Base-by-base conservation (phyloP, 495 filamentous ascomycete genomes). In the Aspergillus coremiiformis region DNA sequence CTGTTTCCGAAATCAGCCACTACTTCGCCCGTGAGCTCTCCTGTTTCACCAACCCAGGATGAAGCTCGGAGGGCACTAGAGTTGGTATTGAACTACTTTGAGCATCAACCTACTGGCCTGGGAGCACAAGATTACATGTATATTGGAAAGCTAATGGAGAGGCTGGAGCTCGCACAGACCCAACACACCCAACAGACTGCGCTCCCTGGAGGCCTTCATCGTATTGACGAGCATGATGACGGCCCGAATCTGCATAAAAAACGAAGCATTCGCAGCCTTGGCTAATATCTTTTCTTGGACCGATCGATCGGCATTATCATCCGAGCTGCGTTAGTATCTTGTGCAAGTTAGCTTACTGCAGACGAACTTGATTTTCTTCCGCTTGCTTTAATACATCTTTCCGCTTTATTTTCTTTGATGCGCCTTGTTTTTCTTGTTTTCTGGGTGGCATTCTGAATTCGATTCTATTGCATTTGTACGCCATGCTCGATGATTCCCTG, bases 61-160 rank as follows among this genome's bases (percentile, higher is more conserved):
- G 92, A 98, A 63, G 93, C 93, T 0, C 77, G 84, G 23, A 79
- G 80, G 30, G 94, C 93, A 2, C 77, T 96, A 19, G 90, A 96
- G 61, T 79, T 92, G 11, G 78, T 97, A 1, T 80, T 95, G 69
- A 85, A 76, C 47, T 97, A 90, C 65, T 87, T 96, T 67, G 78
- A 87, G 56, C 80, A 84, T 41, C 83, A 89, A 58, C 82, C 85
- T 1, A 64, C 79, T 1, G 82, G 79, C 1, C 79, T 84, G 0
- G 79, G 84, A 19, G 84, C 89, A 26, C 83, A 90, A 63, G 93
- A 97, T 54, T 94, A 86, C 65, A 56, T 90, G 46, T 82, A 83
- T 27, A 85, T 98, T 45, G 79, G 87, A 7, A 91, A 89, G 57
- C 69, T 96, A 57, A 91, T 91, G 65, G 86, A 95, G 66, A 90